These are phyloP conservation scores for Lactarius indigo DNA, from an alignment of 768 basidiomycete species.

Conservation along the genomic window DNA sequence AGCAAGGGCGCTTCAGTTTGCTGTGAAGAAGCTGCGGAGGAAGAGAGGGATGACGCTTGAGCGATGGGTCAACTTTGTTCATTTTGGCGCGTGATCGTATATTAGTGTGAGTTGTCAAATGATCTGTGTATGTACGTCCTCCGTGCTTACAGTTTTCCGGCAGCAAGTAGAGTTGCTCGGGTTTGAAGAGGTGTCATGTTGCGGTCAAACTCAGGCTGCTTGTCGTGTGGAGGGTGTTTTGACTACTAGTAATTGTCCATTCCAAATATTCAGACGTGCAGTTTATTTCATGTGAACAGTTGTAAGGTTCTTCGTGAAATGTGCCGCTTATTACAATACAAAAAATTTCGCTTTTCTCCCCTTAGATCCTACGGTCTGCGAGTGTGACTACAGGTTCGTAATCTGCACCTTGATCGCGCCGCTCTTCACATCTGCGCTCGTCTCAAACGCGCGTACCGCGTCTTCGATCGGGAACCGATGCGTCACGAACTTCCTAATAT, in stretches of 20 bases:
- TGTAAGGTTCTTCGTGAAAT: not conserved
- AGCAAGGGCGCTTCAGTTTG: not conserved
- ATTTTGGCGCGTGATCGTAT: not conserved
- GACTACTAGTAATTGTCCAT: too few species aligned
- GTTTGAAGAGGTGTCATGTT: too few species aligned
- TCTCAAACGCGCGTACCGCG: conserved; percentile 74
- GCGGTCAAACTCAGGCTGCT: too few species aligned
- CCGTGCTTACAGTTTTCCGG: too few species aligned
- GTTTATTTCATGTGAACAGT: not conserved
- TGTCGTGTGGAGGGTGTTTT: too few species aligned
- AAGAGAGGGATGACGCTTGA: not conserved
- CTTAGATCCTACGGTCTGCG: not conserved
- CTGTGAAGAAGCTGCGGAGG: not conserved
- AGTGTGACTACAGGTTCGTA: conserved; percentile 12
- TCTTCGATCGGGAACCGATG: conserved; percentile 70
- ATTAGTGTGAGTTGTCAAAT: not conserved
- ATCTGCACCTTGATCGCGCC: conserved; percentile 72
- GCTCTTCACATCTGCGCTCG: conserved; percentile 62
- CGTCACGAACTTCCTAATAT: conserved; percentile 77
- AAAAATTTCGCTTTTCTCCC: not conserved
- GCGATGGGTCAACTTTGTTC: not conserved
- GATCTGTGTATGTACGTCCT: too few species aligned
- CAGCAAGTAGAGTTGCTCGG: too few species aligned
- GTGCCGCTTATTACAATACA: not conserved
- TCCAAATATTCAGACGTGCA: too few species aligned